Percentiles rank a stretch among this genome's conserved stretches.
Evolutionary conservation across 352 stramenopile species (phyloP).

Genomic region (Bremia lactucae): DNA sequence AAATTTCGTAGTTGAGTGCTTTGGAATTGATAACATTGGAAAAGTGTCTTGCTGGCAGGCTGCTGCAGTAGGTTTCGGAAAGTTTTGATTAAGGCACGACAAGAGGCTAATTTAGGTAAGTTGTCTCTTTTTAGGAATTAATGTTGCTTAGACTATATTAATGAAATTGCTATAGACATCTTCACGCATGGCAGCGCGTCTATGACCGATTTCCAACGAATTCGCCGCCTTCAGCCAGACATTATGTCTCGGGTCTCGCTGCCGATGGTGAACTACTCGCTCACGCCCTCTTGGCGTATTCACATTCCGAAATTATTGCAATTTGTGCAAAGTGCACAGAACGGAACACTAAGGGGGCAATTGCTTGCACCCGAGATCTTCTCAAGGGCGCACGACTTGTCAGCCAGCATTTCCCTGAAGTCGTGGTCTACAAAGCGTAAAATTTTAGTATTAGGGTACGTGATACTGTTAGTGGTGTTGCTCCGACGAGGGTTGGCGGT

Average conservation of each 20-base stretch:
- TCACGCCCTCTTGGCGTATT: conserved; percentile 35
- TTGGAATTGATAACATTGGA: background rate
- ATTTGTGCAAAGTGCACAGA: conserved; percentile 37
- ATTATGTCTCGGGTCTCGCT: conserved; percentile 41
- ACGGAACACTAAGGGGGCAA: conserved; percentile 46
- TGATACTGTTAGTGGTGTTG: conserved; percentile 40
- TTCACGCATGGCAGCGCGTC: conserved; percentile 66
- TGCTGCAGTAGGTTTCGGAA: conserved; percentile 44
- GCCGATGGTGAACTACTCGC: conserved; percentile 53
- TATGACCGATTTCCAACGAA: conserved; percentile 52
- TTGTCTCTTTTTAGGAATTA: no score
- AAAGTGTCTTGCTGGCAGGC: conserved; percentile 49
- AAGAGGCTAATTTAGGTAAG: conserved; percentile 39
- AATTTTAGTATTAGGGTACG: conserved; percentile 34
- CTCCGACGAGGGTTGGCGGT: conserved; percentile 44
- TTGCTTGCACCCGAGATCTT: conserved; percentile 39
- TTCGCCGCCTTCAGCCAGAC: conserved; percentile 31
- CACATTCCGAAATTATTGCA: conserved; percentile 43
- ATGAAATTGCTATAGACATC: conserved; percentile 41
- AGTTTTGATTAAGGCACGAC: conserved; percentile 32
- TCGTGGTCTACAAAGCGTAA: conserved; percentile 36
- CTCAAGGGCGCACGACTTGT: conserved; percentile 31
- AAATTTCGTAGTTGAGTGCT: no score
- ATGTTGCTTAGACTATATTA: no score
- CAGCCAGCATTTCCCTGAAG: conserved; percentile 21